Conservation (phyloP, 73 alveolate species). For the Uronychia binucleata region DNA sequence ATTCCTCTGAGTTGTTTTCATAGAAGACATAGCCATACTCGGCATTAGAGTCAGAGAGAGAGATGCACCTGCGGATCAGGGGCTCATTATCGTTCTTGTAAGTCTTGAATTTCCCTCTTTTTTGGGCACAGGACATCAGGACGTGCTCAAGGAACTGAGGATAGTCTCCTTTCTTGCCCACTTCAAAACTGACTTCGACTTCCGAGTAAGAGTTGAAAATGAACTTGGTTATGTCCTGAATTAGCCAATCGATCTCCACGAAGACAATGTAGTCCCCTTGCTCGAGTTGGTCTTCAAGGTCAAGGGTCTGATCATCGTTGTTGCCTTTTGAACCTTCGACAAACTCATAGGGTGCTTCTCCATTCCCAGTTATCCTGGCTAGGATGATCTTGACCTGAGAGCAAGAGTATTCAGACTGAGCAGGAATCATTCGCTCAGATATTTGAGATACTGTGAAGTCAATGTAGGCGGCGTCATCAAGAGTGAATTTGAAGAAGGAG, state of each 20-base stretch:
- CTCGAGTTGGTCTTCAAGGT: conserved; percentile 18
- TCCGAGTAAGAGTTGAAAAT: conserved; percentile 18
- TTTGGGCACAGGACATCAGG: conserved; percentile 43
- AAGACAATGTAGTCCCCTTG: conserved; percentile 38
- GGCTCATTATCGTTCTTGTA: conserved; percentile 24
- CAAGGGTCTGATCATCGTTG: conserved; percentile 32
- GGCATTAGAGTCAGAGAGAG: conserved; percentile 37
- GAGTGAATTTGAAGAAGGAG: conserved; percentile 19
- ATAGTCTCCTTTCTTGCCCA: conserved; percentile 1
- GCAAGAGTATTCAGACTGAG: conserved; percentile 16
- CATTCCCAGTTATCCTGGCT: conserved; percentile 3
- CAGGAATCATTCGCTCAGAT: conserved; percentile 20
- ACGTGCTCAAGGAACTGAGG: conserved; percentile 32
- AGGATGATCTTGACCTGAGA: conserved; percentile 26
- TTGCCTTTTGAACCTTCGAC: conserved; percentile 27
- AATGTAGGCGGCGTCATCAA: conserved; percentile 9
- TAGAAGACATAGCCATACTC: conserved; percentile 55
- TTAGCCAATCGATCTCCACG: conserved; percentile 53
- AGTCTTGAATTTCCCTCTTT: conserved; percentile 25
- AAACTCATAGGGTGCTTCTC: conserved; percentile 11
- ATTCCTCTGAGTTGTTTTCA: conserved; percentile 37
- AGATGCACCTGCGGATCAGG: conserved; percentile 15
- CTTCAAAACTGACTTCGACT: neutral
- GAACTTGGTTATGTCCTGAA: conserved; percentile 1
- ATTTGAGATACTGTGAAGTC: conserved; percentile 31